Percentiles rank a stretch among this genome's conserved stretches.
These are phyloP conservation scores for Spinacia oleracea DNA, from an alignment of 179 eudicot genomes.

Conservation along the genomic window DNA sequence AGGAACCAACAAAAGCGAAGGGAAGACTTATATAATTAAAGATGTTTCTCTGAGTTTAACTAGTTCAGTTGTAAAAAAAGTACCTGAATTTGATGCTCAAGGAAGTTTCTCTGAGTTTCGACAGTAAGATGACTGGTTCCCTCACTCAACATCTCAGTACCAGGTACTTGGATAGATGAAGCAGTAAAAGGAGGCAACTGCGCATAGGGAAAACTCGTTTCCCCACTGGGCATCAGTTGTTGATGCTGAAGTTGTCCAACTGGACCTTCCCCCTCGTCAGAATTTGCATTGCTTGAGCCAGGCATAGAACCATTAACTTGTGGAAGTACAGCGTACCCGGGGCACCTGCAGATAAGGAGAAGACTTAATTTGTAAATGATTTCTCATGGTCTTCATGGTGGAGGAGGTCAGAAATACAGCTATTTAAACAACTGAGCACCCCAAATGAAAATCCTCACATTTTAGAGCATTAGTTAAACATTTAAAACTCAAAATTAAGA, in stretches of 20 bases:
- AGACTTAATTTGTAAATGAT: constrained; percentile 7
- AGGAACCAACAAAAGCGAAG: background rate
- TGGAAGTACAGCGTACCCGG: constrained; percentile 66
- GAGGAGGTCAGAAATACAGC: background rate
- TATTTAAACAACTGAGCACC: background rate
- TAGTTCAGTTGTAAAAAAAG: background rate
- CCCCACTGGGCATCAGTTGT: constrained; percentile 37
- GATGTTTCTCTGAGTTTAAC: background rate
- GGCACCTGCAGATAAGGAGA: constrained; percentile 50
- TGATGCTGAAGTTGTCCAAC: constrained; percentile 44
- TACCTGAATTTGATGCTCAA: constrained; percentile 87
- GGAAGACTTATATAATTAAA: background rate
- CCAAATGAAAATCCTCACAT: background rate
- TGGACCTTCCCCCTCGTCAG: constrained; percentile 31
- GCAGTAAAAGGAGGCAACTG: constrained; percentile 47
- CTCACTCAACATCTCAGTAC: constrained; percentile 30
- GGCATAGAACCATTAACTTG: constrained; percentile 37
- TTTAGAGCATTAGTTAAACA: background rate
- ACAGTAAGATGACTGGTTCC: constrained; percentile 32
- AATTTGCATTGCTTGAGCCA: constrained; percentile 32
- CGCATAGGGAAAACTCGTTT: constrained; percentile 32
- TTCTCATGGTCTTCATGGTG: background rate
- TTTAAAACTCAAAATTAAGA: background rate
- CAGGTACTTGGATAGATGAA: constrained; percentile 41
- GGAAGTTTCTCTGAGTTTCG: constrained; percentile 48